Base-by-base conservation (phyloP, 2,329 filamentous ascomycete genomes). In the Rutstroemia sp. region DNA sequence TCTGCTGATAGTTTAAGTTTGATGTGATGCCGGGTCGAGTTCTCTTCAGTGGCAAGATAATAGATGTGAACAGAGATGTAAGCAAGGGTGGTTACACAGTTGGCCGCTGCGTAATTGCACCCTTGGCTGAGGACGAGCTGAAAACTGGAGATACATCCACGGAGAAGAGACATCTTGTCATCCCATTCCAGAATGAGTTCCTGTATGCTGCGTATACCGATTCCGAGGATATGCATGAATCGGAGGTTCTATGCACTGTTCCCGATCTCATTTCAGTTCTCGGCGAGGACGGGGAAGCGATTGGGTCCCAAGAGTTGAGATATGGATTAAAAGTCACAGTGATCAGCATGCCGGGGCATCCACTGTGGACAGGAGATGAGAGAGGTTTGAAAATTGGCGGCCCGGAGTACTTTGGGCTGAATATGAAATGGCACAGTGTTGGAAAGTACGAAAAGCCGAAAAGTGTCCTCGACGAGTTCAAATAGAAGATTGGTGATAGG, bases 1-100 rank as follows among this genome's bases (percentile, higher is more conserved):
- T 23, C 3, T 34, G 55, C 27, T 69, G 45, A 69, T 72, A 7
- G 67, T 70, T 86, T 65, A 83, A 80, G 65, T 83, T 88, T 51
- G 83, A 84, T 0, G 87, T 88, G 73, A 87, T 87, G 71, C 88
- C 88, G 68, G 84, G 88, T 65, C 88, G 87, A 63, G 84, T 88
- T 44, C 78, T 79, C n/a, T 84, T 79, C 0, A 46, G 57, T 14
- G 34, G 42, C 17, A 58, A 54, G 44, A 50, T 49, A 4, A 37
- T 14, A 19, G 56, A 59, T 39, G 60, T 57, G 9, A 58, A n/a
- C 38, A 58, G 59, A 41, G 58, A 50, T n/a, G 57, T 62, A 52
- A 37, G 45, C 55, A 14, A 16, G 23, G 23, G 23, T 14, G 34
- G 6, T 9, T 34, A 34, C 30, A 34, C 30, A 12, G 30, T 34